Percentiles rank a stretch among this genome's conserved stretches.
phyloP scores from a whole-genome alignment of 2,329 filamentous ascomycete species.

The Colletotrichum sp. region DNA sequence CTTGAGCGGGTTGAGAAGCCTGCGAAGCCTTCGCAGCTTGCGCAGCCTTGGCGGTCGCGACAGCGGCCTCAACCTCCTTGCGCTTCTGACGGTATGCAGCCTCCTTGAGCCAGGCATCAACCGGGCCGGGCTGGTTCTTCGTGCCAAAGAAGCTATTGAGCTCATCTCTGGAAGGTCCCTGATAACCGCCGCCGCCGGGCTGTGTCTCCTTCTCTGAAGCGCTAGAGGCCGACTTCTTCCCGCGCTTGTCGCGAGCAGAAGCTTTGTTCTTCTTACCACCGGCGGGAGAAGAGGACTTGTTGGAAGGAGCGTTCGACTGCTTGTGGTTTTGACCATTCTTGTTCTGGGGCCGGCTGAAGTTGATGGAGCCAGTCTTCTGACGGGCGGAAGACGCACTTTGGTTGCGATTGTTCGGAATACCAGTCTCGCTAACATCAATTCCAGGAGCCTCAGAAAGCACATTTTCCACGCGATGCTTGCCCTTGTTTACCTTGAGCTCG shows the following conservation, averaged over 20 bases:
- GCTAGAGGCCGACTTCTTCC: neutral
- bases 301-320: neutral
- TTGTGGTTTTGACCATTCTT: neutral
- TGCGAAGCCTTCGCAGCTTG: neutral
- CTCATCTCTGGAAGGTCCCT: neutral
- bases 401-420: neutral
- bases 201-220: neutral
- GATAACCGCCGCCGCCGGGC: neutral
- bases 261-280: neutral
- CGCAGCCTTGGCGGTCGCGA: neutral
- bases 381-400: neutral
- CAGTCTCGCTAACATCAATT: neutral
- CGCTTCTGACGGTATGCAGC: neutral
- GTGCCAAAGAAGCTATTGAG: neutral
- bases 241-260: neutral
- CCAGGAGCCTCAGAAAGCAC: neutral
- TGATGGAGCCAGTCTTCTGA: neutral
- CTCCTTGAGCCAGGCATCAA: neutral
- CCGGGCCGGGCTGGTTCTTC: neutral
- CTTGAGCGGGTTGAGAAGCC: neutral
- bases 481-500: neutral
- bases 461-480: neutral
- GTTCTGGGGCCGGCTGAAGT: slow-evolving; percentile 11
- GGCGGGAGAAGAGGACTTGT: neutral
- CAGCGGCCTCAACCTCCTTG: neutral